phyloP scores from a whole-genome alignment of 1,284 basidiomycete genomes.

The Tremellales sp. region DNA sequence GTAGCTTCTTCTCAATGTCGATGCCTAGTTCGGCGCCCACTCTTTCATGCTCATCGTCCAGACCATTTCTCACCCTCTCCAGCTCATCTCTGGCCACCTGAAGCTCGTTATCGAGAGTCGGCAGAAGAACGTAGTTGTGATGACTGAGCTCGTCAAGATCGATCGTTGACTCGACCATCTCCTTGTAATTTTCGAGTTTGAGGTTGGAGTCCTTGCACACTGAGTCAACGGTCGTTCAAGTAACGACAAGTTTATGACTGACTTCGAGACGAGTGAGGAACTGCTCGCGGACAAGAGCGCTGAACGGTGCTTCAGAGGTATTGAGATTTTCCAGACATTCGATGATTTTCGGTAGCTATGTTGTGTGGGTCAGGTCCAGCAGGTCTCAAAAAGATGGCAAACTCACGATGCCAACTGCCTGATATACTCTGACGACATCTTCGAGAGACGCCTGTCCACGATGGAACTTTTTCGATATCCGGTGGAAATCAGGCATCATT shows the following conservation, averaged over 20 bases:
- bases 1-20: slow-evolving; percentile 93
- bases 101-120: slow-evolving; percentile 59
- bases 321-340: slow-evolving; percentile 55
- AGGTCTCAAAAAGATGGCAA: not conserved
- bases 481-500: slow-evolving; percentile 89
- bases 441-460: slow-evolving; percentile 79
- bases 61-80: slow-evolving; percentile 65
- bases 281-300: slow-evolving; percentile 61
- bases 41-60: slow-evolving; percentile 76
- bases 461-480: slow-evolving; percentile 90
- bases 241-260: slow-evolving; percentile 17
- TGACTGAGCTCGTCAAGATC: slow-evolving; percentile 78
- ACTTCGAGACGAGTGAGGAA: slow-evolving; percentile 66
- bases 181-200: slow-evolving; percentile 71
- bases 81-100: slow-evolving; percentile 68
- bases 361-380: not conserved
- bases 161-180: slow-evolving; percentile 94
- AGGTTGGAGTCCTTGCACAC: slow-evolving; percentile 58
- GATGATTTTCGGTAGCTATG: slow-evolving; percentile 71
- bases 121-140: slow-evolving; percentile 90
- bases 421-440: slow-evolving; percentile 94
- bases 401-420: slow-evolving; percentile 67
- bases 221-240: not conserved
- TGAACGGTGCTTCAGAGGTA: slow-evolving; percentile 44
- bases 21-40: slow-evolving; percentile 72